Evolutionary conservation across 306 rosid genomes (phyloP), one percentile per base, ranked within the genome.

Genomic region (Cotoneaster glaucophyllus): DNA sequence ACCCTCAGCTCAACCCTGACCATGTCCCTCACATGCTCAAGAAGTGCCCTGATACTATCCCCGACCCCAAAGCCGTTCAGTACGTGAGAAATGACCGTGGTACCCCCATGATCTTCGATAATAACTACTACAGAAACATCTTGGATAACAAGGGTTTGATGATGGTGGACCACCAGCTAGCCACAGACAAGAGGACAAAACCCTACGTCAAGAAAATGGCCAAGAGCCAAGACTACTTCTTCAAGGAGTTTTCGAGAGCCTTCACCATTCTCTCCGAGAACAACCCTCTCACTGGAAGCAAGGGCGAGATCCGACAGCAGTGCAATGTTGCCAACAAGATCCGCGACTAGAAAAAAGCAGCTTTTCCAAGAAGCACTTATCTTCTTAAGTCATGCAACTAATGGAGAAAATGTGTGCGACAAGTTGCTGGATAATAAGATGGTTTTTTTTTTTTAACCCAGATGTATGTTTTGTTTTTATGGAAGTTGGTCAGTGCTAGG

Each of bases 131-230:
- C 85, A 88, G 97, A 50, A 94, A 94, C 87, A 94, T 94, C 19
- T 82, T 92, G 80, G 98, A 95, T 85, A 95, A 89, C 89, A 95
- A 95, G 88, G 99, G 97, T 1, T 68, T 92, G 32, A 63, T 92
- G 79, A 62, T 83, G 32, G 99, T 95, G 67, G 99, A 92, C 37
- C 99, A 95, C 68, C 97, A 90, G 54, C 70, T 95, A 26, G 97
- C 97, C 82, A 77, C 82, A 64, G 97, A 95, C 92, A 84, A 86
- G 75, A 89, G 97, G 81, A 95, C 98, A 22, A 92, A 85, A 74
- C 98, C 98, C 48, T 92, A 78, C 70, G 98, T 92, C 61, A 95
- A 95, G 91, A 95, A 92, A 71, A 95, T 95, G 98, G 98, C 98
- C 43, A 95, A 95, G 77, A 95, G 87, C 79, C 96, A 95, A 67